Percentiles rank a stretch among this genome's conserved stretches.
Evolutionary conservation across 768 basidiomycete genomes (phyloP).

Genomic region (Leccinum ochraceum): DNA sequence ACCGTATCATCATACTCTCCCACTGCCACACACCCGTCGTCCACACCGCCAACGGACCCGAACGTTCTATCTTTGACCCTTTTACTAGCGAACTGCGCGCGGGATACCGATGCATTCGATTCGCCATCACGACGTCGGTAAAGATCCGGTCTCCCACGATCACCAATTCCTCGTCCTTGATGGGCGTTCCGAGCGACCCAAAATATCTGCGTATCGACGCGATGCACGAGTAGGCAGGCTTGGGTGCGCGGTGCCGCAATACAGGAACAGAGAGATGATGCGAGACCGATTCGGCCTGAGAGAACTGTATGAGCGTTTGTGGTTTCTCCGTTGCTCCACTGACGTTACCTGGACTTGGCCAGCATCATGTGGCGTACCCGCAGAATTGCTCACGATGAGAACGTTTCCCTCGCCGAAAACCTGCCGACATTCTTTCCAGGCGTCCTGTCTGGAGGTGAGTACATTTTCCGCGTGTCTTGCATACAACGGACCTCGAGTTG

Average conservation of each 20-base stretch:
- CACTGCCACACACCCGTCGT: slow-evolving; percentile 69
- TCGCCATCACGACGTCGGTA: slow-evolving; percentile 87
- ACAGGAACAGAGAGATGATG: slow-evolving; percentile 79
- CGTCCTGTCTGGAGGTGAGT: slow-evolving; percentile 44
- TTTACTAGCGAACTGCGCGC: background rate
- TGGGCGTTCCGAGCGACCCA: slow-evolving; percentile 51
- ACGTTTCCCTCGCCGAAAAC: slow-evolving; percentile 80
- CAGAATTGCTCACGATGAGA: slow-evolving; percentile 93
- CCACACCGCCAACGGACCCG: slow-evolving; percentile 67
- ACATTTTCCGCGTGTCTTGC: background rate
- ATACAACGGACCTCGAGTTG: slow-evolving; percentile 60
- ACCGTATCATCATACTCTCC: slow-evolving; percentile 63
- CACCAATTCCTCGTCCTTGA: slow-evolving; percentile 66
- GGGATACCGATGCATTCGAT: slow-evolving; percentile 52
- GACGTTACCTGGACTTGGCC: slow-evolving; percentile 75
- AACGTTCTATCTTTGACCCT: background rate
- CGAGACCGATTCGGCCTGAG: slow-evolving; percentile 84
- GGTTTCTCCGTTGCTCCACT: no score
- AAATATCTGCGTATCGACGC: slow-evolving; percentile 75
- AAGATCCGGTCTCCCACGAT: slow-evolving; percentile 92
- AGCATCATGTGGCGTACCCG: slow-evolving; percentile 76
- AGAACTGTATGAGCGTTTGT: background rate
- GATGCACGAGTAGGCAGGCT: slow-evolving; percentile 82
- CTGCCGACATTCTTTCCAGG: slow-evolving; percentile 72
- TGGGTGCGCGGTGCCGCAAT: slow-evolving; percentile 70